Base-by-base conservation (phyloP, 148 eudicot genomes). In the Polygonum aviculare region DNA sequence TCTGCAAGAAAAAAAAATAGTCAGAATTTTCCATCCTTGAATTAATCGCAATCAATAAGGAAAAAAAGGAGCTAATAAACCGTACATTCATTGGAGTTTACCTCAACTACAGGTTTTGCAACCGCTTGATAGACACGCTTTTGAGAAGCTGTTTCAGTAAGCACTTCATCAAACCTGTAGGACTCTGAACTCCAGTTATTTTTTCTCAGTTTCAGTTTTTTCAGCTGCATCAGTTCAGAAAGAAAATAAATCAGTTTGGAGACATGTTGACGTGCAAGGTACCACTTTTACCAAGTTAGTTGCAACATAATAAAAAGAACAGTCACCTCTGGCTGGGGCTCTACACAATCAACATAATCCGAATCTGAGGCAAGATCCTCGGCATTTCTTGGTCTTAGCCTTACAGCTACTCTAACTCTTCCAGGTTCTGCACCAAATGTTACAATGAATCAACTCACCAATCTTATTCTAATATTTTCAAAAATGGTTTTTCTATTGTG, bases 41-140 rank as follows among this genome's bases (percentile, higher is more conserved):
- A 44, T 21, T 22, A 57, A 7, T 22, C 8, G 12, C 10, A 57
- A 21, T 5, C 57, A 51, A 16, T n/a, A 19, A 44, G 47, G 9
- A 44, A 6, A 7, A 9, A 41, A 41, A 39, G 41, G 7, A 44
- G 47, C 47, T 44, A 44, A 6, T 2, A n/a, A 51, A 16, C 57
- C 6, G 63, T 7, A 57, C 45, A 72, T 45, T 15, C 57, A 51
- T 51, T 51, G 5, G 7, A 44, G 1, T 55, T 72, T 69, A 89
- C 98, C 94, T 94, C 97, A 76, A 94, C 96, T 49, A 92, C 97
- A 78, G 97, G 98, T 80, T 94, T 94, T 57, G 97, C 98, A 74
- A 94, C 98, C 12, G 84, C 97, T 88, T 94, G 93, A 80, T 91
- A 94, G 74, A 94, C 95, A 80, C 98, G 97, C 85, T 94, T 94